Conservation (phyloP, 1,139 yeast species). For the Protomyces gravidus region DNA sequence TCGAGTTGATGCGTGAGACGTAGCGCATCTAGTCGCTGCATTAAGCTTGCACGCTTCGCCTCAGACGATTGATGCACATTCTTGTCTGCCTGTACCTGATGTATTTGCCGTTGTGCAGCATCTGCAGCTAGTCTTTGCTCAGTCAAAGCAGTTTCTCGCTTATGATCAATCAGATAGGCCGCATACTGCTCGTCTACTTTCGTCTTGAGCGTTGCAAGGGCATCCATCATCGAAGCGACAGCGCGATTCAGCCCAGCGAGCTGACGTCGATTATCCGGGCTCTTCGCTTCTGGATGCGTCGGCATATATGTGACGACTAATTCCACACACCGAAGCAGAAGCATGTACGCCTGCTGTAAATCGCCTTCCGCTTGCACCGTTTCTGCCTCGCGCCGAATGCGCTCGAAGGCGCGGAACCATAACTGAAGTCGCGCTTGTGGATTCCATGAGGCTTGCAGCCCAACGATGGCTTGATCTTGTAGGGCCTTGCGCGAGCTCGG, state of each 20-base stretch:
- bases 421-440: slow-evolving; percentile 2
- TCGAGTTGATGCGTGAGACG: not conserved
- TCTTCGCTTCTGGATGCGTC: slow-evolving; percentile 22
- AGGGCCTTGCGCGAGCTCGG: slow-evolving; percentile 9
- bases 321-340: slow-evolving; percentile 16
- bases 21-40: not conserved
- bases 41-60: not conserved
- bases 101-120: not conserved
- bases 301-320: slow-evolving; percentile 17
- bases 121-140: slow-evolving; percentile 1
- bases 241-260: slow-evolving; percentile 1
- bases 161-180: not conserved
- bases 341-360: slow-evolving; percentile 19
- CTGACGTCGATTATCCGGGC: not conserved
- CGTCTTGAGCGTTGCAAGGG: slow-evolving; percentile 4
- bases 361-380: slow-evolving; percentile 24
- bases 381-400: slow-evolving; percentile 5
- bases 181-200: slow-evolving; percentile 2
- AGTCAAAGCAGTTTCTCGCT: not conserved
- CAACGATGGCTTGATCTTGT: slow-evolving; percentile 16
- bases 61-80: not conserved
- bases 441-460: slow-evolving; percentile 13
- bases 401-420: slow-evolving; percentile 20
- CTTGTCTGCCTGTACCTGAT: not conserved
- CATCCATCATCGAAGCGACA: not conserved